Evolutionary conservation across 805 yeast species (phyloP).

Genomic region (Komagataella kurtzmanii): DNA sequence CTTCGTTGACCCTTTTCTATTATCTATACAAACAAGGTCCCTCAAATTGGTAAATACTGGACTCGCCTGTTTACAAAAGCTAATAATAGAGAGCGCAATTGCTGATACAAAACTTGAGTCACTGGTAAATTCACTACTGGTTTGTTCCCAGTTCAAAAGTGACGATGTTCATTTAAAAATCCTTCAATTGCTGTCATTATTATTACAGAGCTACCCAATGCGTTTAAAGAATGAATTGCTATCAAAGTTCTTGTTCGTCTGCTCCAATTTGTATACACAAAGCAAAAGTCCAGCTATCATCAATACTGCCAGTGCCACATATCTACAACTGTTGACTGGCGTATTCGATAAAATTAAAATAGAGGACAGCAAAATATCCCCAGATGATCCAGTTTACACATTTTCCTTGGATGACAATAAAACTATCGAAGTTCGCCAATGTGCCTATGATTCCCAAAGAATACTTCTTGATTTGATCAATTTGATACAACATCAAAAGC

Average conservation of each 20-base stretch:
- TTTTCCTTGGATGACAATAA: conserved; percentile 35
- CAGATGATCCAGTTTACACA: conserved; percentile 4
- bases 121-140: not conserved
- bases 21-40: not conserved
- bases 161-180: conserved; percentile 79
- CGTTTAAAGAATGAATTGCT: conserved; percentile 42
- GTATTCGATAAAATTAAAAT: conserved; percentile 55
- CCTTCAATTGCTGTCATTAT: conserved; percentile 66
- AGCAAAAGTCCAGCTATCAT: conserved; percentile 66
- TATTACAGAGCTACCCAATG: conserved; percentile 50
- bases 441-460: conserved; percentile 56
- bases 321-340: conserved; percentile 71
- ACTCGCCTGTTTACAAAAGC: not conserved
- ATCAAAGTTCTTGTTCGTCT: conserved; percentile 47
- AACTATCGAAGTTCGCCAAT: conserved; percentile 27
- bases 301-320: conserved; percentile 87
- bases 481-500: conserved; percentile 43
- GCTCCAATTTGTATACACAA: conserved; percentile 57
- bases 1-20: not conserved
- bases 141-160: not conserved
- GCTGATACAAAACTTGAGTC: not conserved
- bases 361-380: conserved; percentile 20
- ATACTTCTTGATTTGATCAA: conserved; percentile 65
- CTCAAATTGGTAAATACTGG: not conserved
- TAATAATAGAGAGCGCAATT: not conserved